phyloP scores from a whole-genome alignment of 1,139 yeast genomes.

The Scheffersomyces stambukii region DNA sequence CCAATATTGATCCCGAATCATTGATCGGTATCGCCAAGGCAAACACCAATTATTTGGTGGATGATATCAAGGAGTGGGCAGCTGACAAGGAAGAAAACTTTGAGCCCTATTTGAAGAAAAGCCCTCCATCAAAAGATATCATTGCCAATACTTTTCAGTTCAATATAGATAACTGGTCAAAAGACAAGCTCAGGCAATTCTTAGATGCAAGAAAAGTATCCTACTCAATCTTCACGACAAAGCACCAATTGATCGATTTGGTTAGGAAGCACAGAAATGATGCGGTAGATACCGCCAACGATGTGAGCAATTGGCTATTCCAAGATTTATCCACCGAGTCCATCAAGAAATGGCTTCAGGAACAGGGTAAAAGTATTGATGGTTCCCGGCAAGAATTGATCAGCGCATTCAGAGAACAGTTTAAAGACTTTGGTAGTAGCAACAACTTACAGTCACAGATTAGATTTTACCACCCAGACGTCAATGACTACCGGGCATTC shows the following conservation, averaged over 20 bases:
- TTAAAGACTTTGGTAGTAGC: slow-evolving; percentile 7
- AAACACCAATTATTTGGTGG: slow-evolving; percentile 32
- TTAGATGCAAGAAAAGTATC: slow-evolving; percentile 48
- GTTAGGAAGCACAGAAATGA: slow-evolving; percentile 41
- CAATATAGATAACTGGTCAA: slow-evolving; percentile 46
- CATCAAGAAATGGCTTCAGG: slow-evolving; percentile 20
- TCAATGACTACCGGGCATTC: slow-evolving; percentile 15
- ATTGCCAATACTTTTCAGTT: slow-evolving; percentile 44
- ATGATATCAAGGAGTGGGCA: slow-evolving; percentile 38
- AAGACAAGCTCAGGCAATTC: slow-evolving; percentile 46
- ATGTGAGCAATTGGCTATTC: slow-evolving; percentile 19
- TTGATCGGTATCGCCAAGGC: slow-evolving; percentile 16
- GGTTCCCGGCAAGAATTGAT: slow-evolving; percentile 23
- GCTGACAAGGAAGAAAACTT: slow-evolving; percentile 19
- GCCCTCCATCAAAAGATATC: slow-evolving; percentile 8
- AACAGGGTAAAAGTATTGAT: slow-evolving; percentile 20
- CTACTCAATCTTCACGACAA: slow-evolving; percentile 43
- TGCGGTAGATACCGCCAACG: slow-evolving; percentile 24
- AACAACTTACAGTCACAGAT: slow-evolving; percentile 13
- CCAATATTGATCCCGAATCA: slow-evolving; percentile 15
- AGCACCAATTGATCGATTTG: slow-evolving; percentile 41
- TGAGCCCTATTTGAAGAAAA: slow-evolving; percentile 23
- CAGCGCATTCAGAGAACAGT: slow-evolving; percentile 10
- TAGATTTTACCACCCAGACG: slow-evolving; percentile 15
- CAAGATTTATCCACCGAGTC: slow-evolving; percentile 19